Base-by-base conservation (phyloP, 1,284 basidiomycete species). In the Ceratobasidium sp. region DNA sequence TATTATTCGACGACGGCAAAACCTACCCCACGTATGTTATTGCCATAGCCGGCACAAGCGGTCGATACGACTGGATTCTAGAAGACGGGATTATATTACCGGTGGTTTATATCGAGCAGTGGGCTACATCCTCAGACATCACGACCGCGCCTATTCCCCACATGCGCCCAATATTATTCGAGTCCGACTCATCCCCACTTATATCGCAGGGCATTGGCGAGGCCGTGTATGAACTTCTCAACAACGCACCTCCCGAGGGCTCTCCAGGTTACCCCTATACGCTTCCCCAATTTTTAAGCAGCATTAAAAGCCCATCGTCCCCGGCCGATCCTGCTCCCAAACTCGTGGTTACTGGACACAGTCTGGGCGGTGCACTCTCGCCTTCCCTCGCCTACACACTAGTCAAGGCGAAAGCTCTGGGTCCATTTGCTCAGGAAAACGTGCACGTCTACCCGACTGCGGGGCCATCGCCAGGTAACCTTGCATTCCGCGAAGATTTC, bases 351-450 rank as follows among this genome's bases (percentile, higher is more conserved):
- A 69, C 72, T 0, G 72, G 72, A 3, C 72, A 73, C 28, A 59
- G 72, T 28, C 62, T 65, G 1, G 72, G 72, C 1, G 72, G 72
- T 16, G 72, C 72, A 3, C 53, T 73, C 6, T 30, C 72, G 1
- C 72, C 72, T 28, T 36, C 43, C 0, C 72, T 73, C 14, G 72
- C 72, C 26, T 32, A 46, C 10, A 36, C 6, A 16, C 46, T 64
- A 16, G 16, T 12, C 26, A 23, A 39, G 16, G 43, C 50, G 3
- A 50, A 26, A 1, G 30, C n/a, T n/a, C n/a, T n/a, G n/a, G n/a
- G n/a, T n/a, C n/a, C 14, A 9, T 64, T 73, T 34, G 4, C 39
- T 12, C 14, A 3, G 4, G 50, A 30, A 16, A 30, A 65, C 32
- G 60, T 57, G 8, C 48, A 39, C 16, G 62, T 65, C 1, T 73